Evolutionary conservation across 2,329 filamentous ascomycete genomes (phyloP).

Genomic region (Dryadomyces quercivorus): DNA sequence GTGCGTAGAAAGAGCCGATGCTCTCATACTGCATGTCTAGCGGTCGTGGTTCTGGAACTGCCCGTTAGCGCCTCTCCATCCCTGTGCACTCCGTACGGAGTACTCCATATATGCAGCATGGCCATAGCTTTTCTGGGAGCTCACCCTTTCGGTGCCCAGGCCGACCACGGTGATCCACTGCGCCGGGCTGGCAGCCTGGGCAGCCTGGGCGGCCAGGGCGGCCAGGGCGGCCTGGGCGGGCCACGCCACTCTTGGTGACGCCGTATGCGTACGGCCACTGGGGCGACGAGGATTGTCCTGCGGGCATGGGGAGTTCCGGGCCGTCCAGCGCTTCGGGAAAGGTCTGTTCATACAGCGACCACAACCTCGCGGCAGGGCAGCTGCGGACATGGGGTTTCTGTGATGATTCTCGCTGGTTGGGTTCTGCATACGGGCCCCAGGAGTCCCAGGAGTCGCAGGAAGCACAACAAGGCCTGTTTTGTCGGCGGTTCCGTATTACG

Average conservation of each 20-base stretch:
- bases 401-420: too few species aligned
- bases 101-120: neutral
- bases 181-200: slow-evolving; percentile 1
- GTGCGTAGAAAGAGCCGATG: neutral
- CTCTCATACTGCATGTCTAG: neutral
- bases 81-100: too few species aligned
- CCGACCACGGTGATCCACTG: slow-evolving; percentile 1
- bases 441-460: too few species aligned
- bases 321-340: neutral
- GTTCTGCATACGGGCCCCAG: too few species aligned
- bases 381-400: neutral
- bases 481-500: too few species aligned
- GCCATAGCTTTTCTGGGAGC: neutral
- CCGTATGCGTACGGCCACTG: neutral
- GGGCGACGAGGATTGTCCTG: neutral
- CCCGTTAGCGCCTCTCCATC: neutral
- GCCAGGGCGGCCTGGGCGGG: neutral
- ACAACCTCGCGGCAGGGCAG: neutral
- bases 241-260: neutral
- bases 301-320: neutral
- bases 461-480: too few species aligned
- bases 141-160: neutral
- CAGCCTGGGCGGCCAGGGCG: slow-evolving; percentile 1
- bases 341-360: neutral
- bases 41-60: neutral